Evolutionary conservation across 1,284 basidiomycete species (phyloP).

Genomic region (Xanthoconium separans): DNA sequence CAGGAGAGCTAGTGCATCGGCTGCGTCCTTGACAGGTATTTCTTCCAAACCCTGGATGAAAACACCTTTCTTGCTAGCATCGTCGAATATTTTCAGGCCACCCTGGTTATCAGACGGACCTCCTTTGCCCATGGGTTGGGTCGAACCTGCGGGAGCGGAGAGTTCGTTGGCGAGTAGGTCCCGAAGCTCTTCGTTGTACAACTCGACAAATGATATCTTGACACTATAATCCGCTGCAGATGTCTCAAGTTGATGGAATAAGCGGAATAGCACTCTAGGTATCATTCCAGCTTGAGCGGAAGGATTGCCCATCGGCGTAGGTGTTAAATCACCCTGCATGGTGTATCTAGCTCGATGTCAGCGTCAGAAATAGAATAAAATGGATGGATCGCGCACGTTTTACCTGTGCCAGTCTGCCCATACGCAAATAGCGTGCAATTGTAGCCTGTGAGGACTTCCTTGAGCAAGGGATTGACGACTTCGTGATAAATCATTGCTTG

Average conservation of each 20-base stretch:
- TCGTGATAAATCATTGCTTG: conserved; percentile 94
- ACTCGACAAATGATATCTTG: conserved; percentile 91
- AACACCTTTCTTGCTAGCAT: conserved; percentile 83
- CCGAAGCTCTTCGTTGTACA: conserved; percentile 99
- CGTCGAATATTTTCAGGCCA: conserved; percentile 91
- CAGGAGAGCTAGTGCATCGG: conserved; percentile 84
- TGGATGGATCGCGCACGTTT: conserved; percentile 75
- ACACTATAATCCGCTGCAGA: conserved; percentile 85
- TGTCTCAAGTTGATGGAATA: conserved; percentile 87
- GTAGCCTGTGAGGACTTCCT: conserved; percentile 93
- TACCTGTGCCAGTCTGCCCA: conserved; percentile 98
- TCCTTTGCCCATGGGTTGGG: conserved; percentile 72
- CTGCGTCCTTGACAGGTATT: conserved; percentile 77
- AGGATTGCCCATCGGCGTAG: conserved; percentile 85
- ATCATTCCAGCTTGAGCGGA: conserved; percentile 94
- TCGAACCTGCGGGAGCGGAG: conserved; percentile 55
- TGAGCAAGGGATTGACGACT: conserved; percentile 90
- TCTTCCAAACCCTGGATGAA: conserved; percentile 97
- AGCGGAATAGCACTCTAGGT: conserved; percentile 90
- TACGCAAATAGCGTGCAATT: conserved; percentile 99
- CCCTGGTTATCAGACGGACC: conserved; percentile 39
- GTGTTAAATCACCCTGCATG: conserved; percentile 89
- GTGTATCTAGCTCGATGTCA: conserved; percentile 63
- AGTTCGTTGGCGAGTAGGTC: conserved; percentile 83
- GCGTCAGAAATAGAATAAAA: conserved; percentile 4